phyloP scores from a whole-genome alignment of 1,284 basidiomycete genomes.

The Abortiporus biennis region DNA sequence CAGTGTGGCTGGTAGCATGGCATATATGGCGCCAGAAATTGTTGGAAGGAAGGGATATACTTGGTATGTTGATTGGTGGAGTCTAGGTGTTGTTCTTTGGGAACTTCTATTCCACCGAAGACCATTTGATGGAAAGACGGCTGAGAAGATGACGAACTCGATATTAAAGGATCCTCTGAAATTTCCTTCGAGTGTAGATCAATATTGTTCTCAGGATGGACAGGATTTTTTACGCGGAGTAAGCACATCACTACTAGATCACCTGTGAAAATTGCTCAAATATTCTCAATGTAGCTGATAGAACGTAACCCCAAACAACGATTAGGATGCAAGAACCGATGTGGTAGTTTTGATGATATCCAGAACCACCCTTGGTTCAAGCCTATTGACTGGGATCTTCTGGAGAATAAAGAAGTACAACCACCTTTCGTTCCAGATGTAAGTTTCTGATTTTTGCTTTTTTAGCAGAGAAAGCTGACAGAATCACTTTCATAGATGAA shows the following conservation, averaged over 20 bases:
- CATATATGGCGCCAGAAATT: conserved; percentile 98
- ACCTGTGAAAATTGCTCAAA: conserved; percentile 2
- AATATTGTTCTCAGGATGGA: conserved; percentile 31
- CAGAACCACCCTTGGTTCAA: conserved; percentile 85
- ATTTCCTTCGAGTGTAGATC: conserved; percentile 52
- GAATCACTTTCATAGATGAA: conserved; percentile 54
- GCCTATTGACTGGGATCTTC: conserved; percentile 72
- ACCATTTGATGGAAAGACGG: conserved; percentile 85
- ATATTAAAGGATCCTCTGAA: conserved; percentile 66
- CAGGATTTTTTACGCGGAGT: conserved; percentile 39
- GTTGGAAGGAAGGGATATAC: conserved; percentile 75
- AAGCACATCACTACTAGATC: conserved; percentile 19
- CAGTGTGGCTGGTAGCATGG: conserved; percentile 94
- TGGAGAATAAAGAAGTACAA: conserved; percentile 71
- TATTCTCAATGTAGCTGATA: conserved; percentile 53
- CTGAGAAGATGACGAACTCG: conserved; percentile 78
- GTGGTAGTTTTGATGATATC: conserved; percentile 69
- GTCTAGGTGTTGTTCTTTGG: conserved; percentile 84
- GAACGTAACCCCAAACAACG: conserved; percentile 79
- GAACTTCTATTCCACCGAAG: conserved; percentile 85
- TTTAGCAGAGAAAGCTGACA: conserved; percentile 2
- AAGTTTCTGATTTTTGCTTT: conserved; percentile 25
- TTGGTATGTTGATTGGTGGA: conserved; percentile 94
- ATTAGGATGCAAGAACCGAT: conserved; percentile 73
- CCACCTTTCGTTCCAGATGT: conserved; percentile 93